Evolutionary conservation across 1,139 yeast species (phyloP).

Genomic region (Hansenula sp.): DNA sequence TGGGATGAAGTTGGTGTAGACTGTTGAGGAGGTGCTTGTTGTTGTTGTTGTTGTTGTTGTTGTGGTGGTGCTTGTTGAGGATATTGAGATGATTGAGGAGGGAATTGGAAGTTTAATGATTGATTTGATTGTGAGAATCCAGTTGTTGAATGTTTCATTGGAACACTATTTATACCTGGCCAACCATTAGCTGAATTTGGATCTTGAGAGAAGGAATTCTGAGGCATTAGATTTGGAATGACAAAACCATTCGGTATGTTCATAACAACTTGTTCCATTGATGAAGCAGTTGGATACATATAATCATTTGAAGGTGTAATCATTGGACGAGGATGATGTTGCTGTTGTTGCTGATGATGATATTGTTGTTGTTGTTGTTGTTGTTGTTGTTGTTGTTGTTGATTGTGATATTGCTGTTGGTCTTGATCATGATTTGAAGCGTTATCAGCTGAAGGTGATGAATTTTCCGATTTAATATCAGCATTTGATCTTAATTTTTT

Average conservation of each 20-base stretch:
- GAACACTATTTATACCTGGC: background rate
- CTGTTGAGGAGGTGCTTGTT: background rate
- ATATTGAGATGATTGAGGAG: background rate
- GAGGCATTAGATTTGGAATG: background rate
- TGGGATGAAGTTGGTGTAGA: background rate
- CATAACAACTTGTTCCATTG: background rate
- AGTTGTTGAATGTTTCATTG: constrained; percentile 1
- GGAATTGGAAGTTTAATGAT: constrained; percentile 1
- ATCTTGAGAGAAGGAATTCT: background rate
- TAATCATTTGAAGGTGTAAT: background rate
- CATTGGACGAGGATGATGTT: background rate
- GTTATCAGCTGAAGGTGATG: constrained; percentile 6
- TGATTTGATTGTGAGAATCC: background rate
- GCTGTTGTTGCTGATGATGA: constrained; percentile 2
- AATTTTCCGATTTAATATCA: constrained; percentile 11
- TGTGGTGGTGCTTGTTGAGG: constrained; percentile 1
- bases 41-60: background rate
- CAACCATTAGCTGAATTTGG: background rate
- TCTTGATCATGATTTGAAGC: background rate
- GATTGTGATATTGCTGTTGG: background rate
- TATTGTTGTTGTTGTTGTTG: constrained; percentile 6
- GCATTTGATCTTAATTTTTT: constrained; percentile 18
- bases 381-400: constrained; percentile 2
- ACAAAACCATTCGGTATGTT: background rate
- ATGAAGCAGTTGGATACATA: background rate